Percentiles rank a stretch among this genome's conserved stretches.
Conservation (phyloP, 805 yeast genomes). For the Candida manassasensis region DNA sequence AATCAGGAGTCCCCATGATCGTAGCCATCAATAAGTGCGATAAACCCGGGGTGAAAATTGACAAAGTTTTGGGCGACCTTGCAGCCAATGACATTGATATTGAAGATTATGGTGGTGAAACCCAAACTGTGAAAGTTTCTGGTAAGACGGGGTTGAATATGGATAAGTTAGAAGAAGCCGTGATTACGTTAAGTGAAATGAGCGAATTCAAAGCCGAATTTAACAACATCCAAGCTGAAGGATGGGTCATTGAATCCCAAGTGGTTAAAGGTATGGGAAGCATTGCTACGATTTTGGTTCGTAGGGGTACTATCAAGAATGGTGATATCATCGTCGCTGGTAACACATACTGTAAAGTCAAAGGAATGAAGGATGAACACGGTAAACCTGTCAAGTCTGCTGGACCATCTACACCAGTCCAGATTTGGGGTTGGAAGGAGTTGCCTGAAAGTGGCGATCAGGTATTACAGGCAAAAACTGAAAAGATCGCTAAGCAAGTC, state of each 20-base stretch:
- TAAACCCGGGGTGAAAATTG: conserved; percentile 68
- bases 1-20: conserved; percentile 74
- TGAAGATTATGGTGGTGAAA: conserved; percentile 94
- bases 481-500: conserved; percentile 71
- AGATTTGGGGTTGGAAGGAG: conserved; percentile 90
- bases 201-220: conserved; percentile 66
- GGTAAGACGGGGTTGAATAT: conserved; percentile 88
- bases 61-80: conserved; percentile 72
- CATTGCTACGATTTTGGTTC: conserved; percentile 78
- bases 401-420: conserved; percentile 85
- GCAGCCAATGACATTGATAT: conserved; percentile 74
- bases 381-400: conserved; percentile 64
- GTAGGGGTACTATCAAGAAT: conserved; percentile 66
- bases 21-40: conserved; percentile 95
- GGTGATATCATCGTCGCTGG: conserved; percentile 86
- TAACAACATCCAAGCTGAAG: conserved; percentile 58
- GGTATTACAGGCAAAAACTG: conserved; percentile 70
- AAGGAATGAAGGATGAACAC: conserved; percentile 68
- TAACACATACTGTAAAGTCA: conserved; percentile 77
- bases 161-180: conserved; percentile 85
- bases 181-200: conserved; percentile 78
- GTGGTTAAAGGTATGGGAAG: conserved; percentile 78
- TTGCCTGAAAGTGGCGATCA: conserved; percentile 89
- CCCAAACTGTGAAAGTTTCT: conserved; percentile 81
- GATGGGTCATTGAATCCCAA: conserved; percentile 86